Evolutionary conservation across 129 eudicot species (phyloP), one percentile per base, ranked within the genome.

Genomic region (Saposhnikovia divaricata): DNA sequence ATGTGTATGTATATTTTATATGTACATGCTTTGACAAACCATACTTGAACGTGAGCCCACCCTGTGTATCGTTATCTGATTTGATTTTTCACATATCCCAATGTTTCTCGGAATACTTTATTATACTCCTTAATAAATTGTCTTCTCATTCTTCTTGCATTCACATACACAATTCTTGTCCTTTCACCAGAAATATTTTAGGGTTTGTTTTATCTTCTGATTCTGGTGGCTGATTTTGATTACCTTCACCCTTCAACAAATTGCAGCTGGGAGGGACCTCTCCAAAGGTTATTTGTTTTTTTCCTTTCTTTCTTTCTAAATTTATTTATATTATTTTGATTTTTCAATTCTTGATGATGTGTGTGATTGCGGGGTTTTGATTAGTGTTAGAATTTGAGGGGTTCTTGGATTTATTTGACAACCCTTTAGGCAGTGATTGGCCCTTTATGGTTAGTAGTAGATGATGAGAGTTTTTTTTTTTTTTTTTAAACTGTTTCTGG

Each of bases 61-160:
- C 77, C 28, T 34, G 40, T 34, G 40, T 25, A 73, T 73, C 77
- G 77, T 42, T 73, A 73, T 43, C 77, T 43, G 21, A 73, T 73
- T 9, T 12, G 6, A 28, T 66, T n/a, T 59, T 23, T 73, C 47
- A 46, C 77, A 3, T n/a, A 9, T 73, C 77, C 77, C 77, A 47
- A 73, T 25, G 77, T 73, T 72, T 59, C 34, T 59, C 2, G 5
- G 14, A 59, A 5, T 31, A 31, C 0, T 28, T 27, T 28, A 65
- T 65, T 3, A 27, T 57, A 59, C n/a, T n/a, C n/a, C n/a, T 23
- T 59, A 0, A 65, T 59, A 23, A 59, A 19, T 31, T 25, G 5
- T 61, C 6, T 1, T 51, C 61, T 18, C 15, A 16, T 50, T 50
- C 23, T 50, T 16, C 61, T 51, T 55, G 25, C 37, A 63, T 63